phyloP scores from a whole-genome alignment of 441 rosid genomes.

The Euphorbia celastroides region DNA sequence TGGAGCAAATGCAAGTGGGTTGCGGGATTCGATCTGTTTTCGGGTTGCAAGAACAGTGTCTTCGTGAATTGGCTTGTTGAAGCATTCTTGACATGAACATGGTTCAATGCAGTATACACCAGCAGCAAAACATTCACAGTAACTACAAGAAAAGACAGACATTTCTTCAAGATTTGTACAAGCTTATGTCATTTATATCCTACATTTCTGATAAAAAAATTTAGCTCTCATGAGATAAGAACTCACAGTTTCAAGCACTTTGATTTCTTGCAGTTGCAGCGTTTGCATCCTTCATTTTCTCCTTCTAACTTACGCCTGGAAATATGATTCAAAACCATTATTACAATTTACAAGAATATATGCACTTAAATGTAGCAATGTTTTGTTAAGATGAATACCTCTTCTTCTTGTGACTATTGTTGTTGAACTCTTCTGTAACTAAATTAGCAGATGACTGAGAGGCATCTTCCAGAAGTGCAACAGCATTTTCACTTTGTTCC shows the following conservation, averaged over 20 bases:
- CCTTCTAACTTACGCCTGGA: conserved; percentile 70
- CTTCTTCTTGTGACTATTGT: conserved; percentile 55
- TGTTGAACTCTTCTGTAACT: conserved; percentile 38
- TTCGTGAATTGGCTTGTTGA: conserved; percentile 35
- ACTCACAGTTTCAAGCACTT: conserved; percentile 55
- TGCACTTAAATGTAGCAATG: too few species aligned
- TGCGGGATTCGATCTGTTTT: conserved; percentile 30
- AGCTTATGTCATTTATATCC: too few species aligned
- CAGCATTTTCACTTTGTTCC: conserved; percentile 37
- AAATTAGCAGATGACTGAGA: conserved; percentile 37
- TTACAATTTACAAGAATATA: neutral
- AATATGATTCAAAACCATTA: conserved; percentile 14
- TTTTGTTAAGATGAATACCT: conserved; percentile 38
- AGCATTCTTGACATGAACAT: conserved; percentile 42
- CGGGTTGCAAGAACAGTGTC: conserved; percentile 32
- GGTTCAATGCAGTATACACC: conserved; percentile 37
- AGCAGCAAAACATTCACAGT: conserved; percentile 58
- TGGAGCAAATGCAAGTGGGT: conserved; percentile 55
- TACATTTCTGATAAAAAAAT: too few species aligned
- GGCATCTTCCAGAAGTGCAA: conserved; percentile 36
- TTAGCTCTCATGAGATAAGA: too few species aligned
- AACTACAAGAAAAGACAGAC: too few species aligned
- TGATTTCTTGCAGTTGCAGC: conserved; percentile 44
- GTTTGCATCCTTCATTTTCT: conserved; percentile 40
- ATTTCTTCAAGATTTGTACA: too few species aligned